Evolutionary conservation across 768 basidiomycete species (phyloP).

Genomic region (Termitomyces titanicus): DNA sequence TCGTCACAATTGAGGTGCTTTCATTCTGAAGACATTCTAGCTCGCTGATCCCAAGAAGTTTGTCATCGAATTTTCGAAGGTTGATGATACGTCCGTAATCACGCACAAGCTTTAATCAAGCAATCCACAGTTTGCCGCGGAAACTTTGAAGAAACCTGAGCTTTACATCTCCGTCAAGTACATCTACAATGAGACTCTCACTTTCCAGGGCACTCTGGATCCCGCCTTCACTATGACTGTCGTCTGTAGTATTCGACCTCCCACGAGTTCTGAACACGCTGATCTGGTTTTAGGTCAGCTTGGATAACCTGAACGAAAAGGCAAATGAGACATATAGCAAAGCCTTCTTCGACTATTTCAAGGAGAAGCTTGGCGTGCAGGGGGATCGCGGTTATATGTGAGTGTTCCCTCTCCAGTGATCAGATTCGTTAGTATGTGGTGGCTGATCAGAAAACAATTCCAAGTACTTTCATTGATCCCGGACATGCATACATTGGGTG

Average conservation of each 20-base stretch:
- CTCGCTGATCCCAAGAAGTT: conserved; percentile 38
- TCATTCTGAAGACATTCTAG: conserved; percentile 13
- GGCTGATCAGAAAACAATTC: background rate
- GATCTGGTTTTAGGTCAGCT: conserved; percentile 40
- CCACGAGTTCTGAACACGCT: background rate
- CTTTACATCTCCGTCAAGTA: conserved; percentile 50
- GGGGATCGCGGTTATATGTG: conserved; percentile 62
- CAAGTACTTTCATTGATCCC: conserved; percentile 48
- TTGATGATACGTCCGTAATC: conserved; percentile 15
- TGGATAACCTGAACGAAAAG: conserved; percentile 50
- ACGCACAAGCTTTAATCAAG: background rate
- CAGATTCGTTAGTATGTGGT: background rate
- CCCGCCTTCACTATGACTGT: conserved; percentile 59
- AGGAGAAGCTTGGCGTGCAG: conserved; percentile 46
- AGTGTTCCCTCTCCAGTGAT: conserved; percentile 3
- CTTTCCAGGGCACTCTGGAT: conserved; percentile 60
- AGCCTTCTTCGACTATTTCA: conserved; percentile 50
- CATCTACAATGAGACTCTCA: conserved; percentile 54
- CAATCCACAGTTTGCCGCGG: conserved; percentile 43
- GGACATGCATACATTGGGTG: conserved; percentile 48
- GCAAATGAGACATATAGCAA: conserved; percentile 52
- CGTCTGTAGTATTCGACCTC: conserved; percentile 35
- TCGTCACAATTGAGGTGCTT: background rate
- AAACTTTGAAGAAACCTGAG: conserved; percentile 53
- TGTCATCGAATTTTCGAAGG: conserved; percentile 56